phyloP scores from a whole-genome alignment of 768 basidiomycete genomes.

The Kwoniella mangroviensis region DNA sequence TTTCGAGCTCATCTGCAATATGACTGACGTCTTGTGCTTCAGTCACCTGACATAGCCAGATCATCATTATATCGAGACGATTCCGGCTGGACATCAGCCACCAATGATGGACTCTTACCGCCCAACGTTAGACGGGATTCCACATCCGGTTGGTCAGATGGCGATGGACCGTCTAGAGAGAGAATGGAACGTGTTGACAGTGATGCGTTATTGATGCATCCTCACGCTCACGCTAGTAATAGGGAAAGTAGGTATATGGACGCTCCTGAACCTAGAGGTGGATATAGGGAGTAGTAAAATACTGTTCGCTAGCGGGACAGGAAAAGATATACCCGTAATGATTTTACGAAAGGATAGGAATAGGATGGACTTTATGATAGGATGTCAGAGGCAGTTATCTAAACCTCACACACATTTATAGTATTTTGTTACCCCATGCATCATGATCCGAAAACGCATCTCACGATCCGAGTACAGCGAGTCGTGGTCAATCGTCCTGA shows the following conservation, averaged over 20 bases:
- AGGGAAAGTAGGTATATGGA: conserved; percentile 23
- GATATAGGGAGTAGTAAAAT: background rate
- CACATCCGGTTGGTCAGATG: conserved; percentile 33
- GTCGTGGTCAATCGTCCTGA: too few species aligned
- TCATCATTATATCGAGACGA: conserved; percentile 41
- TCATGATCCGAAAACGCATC: background rate
- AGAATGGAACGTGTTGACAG: conserved; percentile 30
- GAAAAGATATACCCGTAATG: too few species aligned
- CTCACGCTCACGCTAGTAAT: background rate
- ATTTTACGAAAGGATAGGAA: background rate
- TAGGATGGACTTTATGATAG: background rate
- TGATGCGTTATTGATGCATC: conserved; percentile 40
- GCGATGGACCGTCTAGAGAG: conserved; percentile 3
- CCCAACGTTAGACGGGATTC: conserved; percentile 44
- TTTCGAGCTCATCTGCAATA: too few species aligned
- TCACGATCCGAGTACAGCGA: background rate
- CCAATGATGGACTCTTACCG: conserved; percentile 16
- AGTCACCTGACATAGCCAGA: conserved; percentile 40
- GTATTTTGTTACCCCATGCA: background rate
- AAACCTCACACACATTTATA: background rate
- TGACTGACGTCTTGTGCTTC: background rate
- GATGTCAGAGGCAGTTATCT: background rate
- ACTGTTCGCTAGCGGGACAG: too few species aligned
- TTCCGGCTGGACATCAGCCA: conserved; percentile 18
- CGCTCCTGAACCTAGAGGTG: conserved; percentile 12